Base-by-base conservation (phyloP, 495 filamentous ascomycete genomes). In the Penicillium coffeae region DNA sequence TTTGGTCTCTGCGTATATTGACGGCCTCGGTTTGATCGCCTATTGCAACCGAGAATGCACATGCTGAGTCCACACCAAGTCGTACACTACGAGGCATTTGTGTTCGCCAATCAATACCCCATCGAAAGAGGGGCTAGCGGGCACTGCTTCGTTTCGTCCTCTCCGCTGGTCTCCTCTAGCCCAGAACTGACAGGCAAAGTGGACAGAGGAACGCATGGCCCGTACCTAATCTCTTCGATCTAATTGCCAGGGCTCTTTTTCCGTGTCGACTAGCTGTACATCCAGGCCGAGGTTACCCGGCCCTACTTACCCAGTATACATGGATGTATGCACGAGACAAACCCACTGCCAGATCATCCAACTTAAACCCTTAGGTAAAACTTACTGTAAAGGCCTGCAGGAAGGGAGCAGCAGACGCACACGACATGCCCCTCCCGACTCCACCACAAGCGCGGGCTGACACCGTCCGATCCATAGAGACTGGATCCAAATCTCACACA, bases 41-140 rank as follows among this genome's bases (percentile, higher is more conserved):
- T 10, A 10, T 10, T 30, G 25, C 38, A 21, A 20, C 14, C 20
- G 2, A 21, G 3, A n/a, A 41, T 14, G 14, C 19, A 39, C 37
- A 39, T 39, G 15, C 8, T 8, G 4, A 18, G 12, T 39, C 14
- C 37, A 9, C 37, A 16, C 8, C n/a, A n/a, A 16, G 38, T 16
- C 16, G 27, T 15, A 44, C 15, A 58, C 44, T 59, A 58, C 55
- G 56, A 55, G 56, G 56, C 48, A 59, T 59, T 59, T 59, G 35
- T 41, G 12, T 36, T 9, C 35, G 15, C 56, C 56, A 59, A 59
- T 59, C 37, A 55, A 7, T 15, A 8, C 14, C 38, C 38, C 38
- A 20, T 9, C 13, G 1, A 43, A 42, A 35, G 34, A 39, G 44
- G 45, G 45, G 34, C 32, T 20, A 16, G n/a, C n/a, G n/a, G n/a